Percentiles rank a stretch among this genome's conserved stretches.
Conservation (phyloP, 768 basidiomycete genomes). For the Agrocybe pediades region DNA sequence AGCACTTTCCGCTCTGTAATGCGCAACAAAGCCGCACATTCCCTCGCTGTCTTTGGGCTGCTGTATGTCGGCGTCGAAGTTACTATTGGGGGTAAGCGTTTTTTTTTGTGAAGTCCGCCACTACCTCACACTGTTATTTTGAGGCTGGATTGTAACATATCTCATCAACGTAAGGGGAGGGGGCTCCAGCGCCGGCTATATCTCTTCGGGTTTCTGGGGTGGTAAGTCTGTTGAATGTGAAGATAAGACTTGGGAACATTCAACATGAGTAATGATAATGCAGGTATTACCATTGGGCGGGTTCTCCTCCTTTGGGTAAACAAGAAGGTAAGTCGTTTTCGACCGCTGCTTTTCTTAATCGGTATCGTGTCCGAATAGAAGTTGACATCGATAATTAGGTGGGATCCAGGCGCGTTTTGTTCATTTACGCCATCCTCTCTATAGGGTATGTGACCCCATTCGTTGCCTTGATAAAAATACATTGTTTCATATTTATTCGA, state of each 20-base stretch:
- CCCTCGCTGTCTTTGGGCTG: constrained; percentile 60
- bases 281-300: constrained; percentile 57
- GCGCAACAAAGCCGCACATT: constrained; percentile 50
- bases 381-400: constrained; percentile 39
- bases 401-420: constrained; percentile 50
- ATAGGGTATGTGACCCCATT: constrained; percentile 35
- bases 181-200: constrained; percentile 45
- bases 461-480: not conserved
- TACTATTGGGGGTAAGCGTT: constrained; percentile 43
- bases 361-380: not conserved
- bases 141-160: constrained; percentile 73
- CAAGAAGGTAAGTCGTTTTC: constrained; percentile 28
- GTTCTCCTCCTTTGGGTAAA: constrained; percentile 55
- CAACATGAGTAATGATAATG: too few species aligned
- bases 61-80: constrained; percentile 72
- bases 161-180: constrained; percentile 35
- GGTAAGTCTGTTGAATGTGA: constrained; percentile 34
- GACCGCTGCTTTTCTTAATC: not conserved
- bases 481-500: not conserved
- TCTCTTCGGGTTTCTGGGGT: constrained; percentile 51
- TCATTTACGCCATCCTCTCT: constrained; percentile 47
- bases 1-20: constrained; percentile 51
- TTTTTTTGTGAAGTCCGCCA: too few species aligned
- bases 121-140: too few species aligned
- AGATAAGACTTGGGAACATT: not conserved